Evolutionary conservation across 2,329 filamentous ascomycete genomes (phyloP).

Genomic region (Epichloe sp.): DNA sequence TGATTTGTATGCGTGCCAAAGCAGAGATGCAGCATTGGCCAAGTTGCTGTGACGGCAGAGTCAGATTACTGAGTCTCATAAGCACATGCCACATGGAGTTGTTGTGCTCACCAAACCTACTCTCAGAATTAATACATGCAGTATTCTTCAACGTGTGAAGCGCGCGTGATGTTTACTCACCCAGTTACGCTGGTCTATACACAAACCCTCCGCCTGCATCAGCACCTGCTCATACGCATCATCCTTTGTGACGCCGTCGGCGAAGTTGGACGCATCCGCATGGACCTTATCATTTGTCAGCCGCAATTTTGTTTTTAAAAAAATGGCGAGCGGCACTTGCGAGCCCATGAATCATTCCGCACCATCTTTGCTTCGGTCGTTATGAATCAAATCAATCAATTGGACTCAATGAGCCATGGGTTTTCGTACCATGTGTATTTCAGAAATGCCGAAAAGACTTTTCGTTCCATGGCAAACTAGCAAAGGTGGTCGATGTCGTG

Average conservation of each 20-base stretch:
- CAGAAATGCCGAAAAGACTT: not conserved
- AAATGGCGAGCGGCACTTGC: not conserved
- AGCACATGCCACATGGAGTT: not conserved
- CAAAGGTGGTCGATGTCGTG: conserved; percentile 1
- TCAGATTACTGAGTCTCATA: not conserved
- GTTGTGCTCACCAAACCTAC: conserved; percentile 12
- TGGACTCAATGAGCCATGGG: too few species aligned
- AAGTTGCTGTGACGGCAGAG: conserved; percentile 45
- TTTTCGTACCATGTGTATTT: not conserved
- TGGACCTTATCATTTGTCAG: conserved; percentile 47
- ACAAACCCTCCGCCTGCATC: conserved; percentile 54
- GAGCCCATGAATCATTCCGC: not conserved
- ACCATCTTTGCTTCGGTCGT: not conserved
- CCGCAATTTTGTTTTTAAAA: not conserved
- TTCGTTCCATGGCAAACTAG: not conserved
- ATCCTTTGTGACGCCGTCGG: conserved; percentile 50
- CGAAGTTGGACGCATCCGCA: conserved; percentile 67
- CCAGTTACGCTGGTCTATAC: conserved; percentile 68
- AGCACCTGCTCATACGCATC: conserved; percentile 65
- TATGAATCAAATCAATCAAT: not conserved
- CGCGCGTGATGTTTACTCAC: conserved; percentile 30
- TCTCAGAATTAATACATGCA: not conserved
- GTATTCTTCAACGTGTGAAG: not conserved
- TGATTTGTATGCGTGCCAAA: conserved; percentile 71
- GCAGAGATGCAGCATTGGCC: conserved; percentile 58